phyloP scores from a whole-genome alignment of 805 yeast species.

The Phaffomyces thermotolerans region DNA sequence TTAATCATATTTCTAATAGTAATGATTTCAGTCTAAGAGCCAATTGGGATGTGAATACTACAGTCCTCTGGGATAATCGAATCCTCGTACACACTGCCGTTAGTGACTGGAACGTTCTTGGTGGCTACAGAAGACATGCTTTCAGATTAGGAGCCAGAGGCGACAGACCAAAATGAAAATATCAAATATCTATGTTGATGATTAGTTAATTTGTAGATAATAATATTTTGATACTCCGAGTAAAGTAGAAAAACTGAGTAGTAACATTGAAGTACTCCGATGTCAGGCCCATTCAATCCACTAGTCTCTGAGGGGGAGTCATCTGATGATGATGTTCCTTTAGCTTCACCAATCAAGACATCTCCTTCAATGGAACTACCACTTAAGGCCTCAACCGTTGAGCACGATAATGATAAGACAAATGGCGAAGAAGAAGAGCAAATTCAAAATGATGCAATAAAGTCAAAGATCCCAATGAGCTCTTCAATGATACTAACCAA shows the following conservation, averaged over 20 bases:
- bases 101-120: constrained; percentile 36
- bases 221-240: too few relatives aligned
- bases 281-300: constrained; percentile 4
- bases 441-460: constrained; percentile 17
- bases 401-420: constrained; percentile 1
- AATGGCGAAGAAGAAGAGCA: constrained; percentile 3
- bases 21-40: constrained; percentile 23
- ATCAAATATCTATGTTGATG: neutral
- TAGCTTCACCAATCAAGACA: neutral
- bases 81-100: constrained; percentile 43
- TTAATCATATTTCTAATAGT: constrained; percentile 39
- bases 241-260: neutral
- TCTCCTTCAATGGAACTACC: neutral
- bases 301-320: constrained; percentile 22
- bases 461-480: constrained; percentile 16
- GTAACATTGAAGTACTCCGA: constrained; percentile 1
- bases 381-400: neutral
- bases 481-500: constrained; percentile 19
- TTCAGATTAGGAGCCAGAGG: constrained; percentile 11
- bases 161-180: constrained; percentile 3
- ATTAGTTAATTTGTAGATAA: too few relatives aligned
- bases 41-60: constrained; percentile 16
- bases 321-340: constrained; percentile 15
- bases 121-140: constrained; percentile 8
- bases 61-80: constrained; percentile 23